phyloP scores from a whole-genome alignment of 2,329 filamentous ascomycete genomes.

The Huntiella bhutanensis region DNA sequence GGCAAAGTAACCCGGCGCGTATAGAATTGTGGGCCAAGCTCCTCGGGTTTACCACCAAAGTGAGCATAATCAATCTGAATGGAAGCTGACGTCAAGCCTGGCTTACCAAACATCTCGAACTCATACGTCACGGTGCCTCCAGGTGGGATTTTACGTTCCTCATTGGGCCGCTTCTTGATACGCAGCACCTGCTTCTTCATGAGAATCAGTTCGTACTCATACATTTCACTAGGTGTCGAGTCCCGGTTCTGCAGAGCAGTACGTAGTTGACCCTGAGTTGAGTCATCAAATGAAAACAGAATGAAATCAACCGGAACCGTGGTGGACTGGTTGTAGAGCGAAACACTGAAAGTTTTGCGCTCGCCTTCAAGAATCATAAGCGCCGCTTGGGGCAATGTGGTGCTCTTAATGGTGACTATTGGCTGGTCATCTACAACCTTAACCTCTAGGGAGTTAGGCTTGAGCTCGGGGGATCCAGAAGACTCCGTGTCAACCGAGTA shows the following conservation, averaged over 20 bases:
- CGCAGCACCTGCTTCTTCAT: constrained; percentile 53
- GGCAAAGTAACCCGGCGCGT: constrained; percentile 68
- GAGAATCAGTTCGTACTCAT: constrained; percentile 69
- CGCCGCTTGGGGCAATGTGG: constrained; percentile 63
- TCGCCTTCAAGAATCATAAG: constrained; percentile 92
- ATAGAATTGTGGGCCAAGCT: constrained; percentile 56
- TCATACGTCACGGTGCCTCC: constrained; percentile 52
- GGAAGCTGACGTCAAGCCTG: constrained; percentile 58
- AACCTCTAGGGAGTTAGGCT: constrained; percentile 36
- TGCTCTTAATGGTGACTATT: constrained; percentile 52
- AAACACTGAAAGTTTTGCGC: constrained; percentile 55
- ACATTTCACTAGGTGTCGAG: constrained; percentile 57
- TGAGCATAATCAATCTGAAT: constrained; percentile 77
- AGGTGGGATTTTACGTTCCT: constrained; percentile 43
- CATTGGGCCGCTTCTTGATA: constrained; percentile 29
- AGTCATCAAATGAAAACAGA: constrained; percentile 77
- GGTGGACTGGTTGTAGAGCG: constrained; percentile 56
- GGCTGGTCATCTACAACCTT: constrained; percentile 70
- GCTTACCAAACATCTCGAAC: constrained; percentile 71
- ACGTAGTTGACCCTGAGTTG: constrained; percentile 60
- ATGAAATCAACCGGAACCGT: constrained; percentile 63
- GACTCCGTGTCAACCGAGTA: constrained; percentile 23
- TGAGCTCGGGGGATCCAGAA: constrained; percentile 24
- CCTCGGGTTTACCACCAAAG: constrained; percentile 49
- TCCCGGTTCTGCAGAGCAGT: constrained; percentile 58